phyloP scores from a whole-genome alignment of 495 filamentous ascomycete genomes.

The Penicillium paradoxum region DNA sequence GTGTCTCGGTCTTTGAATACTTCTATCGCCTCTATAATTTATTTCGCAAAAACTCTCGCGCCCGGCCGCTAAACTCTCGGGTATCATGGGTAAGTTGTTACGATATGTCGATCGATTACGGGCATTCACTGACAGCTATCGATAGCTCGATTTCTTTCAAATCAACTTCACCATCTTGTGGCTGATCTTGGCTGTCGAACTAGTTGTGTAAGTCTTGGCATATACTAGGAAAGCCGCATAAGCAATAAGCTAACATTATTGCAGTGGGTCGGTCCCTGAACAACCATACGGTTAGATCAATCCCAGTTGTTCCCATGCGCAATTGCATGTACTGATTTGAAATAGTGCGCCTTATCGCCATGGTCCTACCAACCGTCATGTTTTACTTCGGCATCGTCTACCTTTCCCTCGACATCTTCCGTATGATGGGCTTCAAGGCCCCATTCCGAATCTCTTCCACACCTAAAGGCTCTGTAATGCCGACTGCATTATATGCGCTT shows the following conservation, averaged over 20 bases:
- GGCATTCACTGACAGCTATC: slow-evolving; percentile 3
- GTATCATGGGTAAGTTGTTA: slow-evolving; percentile 42
- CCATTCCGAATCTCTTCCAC: slow-evolving; percentile 70
- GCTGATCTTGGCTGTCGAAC: slow-evolving; percentile 46
- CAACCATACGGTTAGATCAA: slow-evolving; percentile 34
- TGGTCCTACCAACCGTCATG: slow-evolving; percentile 55
- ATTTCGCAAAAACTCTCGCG: slow-evolving; percentile 44
- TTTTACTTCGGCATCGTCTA: slow-evolving; percentile 55
- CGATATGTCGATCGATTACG: neutral
- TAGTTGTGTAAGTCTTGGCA: slow-evolving; percentile 45
- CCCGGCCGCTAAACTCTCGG: slow-evolving; percentile 49
- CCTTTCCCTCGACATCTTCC: slow-evolving; percentile 46
- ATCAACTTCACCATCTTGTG: slow-evolving; percentile 56
- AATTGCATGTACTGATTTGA: slow-evolving; percentile 22
- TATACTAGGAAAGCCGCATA: neutral
- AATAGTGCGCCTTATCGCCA: slow-evolving; percentile 54
- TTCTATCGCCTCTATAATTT: slow-evolving; percentile 43
- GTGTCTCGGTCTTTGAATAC: slow-evolving; percentile 58
- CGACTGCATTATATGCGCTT: slow-evolving; percentile 66
- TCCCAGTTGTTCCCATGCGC: neutral
- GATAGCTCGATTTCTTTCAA: slow-evolving; percentile 57
- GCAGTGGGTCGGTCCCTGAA: slow-evolving; percentile 37
- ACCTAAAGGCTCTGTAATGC: slow-evolving; percentile 61
- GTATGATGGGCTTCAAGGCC: slow-evolving; percentile 41
- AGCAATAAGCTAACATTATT: slow-evolving; percentile 20